Percentiles rank a stretch among this genome's conserved stretches.
Conservation (phyloP, 257 asterid genomes). For the Solanum ossicruentum region DNA sequence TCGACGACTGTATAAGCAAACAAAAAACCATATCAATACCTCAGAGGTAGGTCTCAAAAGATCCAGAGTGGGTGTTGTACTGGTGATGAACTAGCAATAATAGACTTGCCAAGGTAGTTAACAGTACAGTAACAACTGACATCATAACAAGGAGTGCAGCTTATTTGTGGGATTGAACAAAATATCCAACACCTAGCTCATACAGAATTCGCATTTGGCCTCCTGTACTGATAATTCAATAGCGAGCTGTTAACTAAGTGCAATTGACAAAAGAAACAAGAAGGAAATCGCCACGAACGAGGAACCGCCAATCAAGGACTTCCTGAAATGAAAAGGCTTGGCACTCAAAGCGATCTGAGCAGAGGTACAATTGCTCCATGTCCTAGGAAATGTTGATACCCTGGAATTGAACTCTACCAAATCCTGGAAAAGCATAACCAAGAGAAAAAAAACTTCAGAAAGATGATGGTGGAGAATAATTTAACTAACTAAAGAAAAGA, state of each 20-base stretch:
- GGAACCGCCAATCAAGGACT: conserved; percentile 82
- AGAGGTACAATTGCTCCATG: conserved; percentile 83
- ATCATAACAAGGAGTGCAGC: conserved; percentile 15
- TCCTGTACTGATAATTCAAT: conserved; percentile 38
- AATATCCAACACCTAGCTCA: conserved; percentile 31
- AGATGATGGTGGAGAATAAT: not conserved
- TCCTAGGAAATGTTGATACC: conserved; percentile 43
- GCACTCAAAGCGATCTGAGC: conserved; percentile 63
- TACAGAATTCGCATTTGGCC: conserved; percentile 43
- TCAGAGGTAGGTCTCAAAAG: conserved; percentile 23
- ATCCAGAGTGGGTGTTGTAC: conserved; percentile 34
- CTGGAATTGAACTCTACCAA: conserved; percentile 26
- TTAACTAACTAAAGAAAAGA: not conserved
- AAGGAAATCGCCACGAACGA: conserved; percentile 64
- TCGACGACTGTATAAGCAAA: not conserved
- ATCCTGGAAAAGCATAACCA: conserved; percentile 31
- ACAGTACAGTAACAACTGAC: conserved; percentile 4
- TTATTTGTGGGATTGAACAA: conserved; percentile 3
- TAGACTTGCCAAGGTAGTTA: conserved; percentile 4
- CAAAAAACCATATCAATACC: conserved; percentile 17
- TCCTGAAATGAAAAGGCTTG: conserved; percentile 67
- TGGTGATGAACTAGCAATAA: conserved; percentile 31
- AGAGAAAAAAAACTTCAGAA: not conserved
- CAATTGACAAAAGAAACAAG: conserved; percentile 85
- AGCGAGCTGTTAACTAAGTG: conserved; percentile 57